Percentiles rank a stretch among this genome's conserved stretches.
These are phyloP conservation scores for Phytophthora podocarpi DNA, from an alignment of 352 stramenopile genomes.

Conservation along the genomic window DNA sequence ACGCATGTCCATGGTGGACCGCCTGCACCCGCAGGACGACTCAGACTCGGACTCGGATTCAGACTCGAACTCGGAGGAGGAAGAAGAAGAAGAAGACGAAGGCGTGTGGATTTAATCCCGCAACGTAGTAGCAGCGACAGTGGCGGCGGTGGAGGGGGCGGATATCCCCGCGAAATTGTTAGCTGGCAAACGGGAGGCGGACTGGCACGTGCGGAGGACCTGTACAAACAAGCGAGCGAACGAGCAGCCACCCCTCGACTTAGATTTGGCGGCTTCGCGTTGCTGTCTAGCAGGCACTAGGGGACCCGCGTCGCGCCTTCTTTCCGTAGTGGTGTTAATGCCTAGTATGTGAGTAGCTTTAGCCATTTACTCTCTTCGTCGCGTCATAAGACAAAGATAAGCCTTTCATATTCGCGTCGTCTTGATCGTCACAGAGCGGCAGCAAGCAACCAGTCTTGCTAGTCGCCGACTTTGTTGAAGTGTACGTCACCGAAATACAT, in stretches of 20 bases:
- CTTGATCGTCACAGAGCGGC: no score
- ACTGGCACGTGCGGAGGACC: slow-evolving; percentile 5
- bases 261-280: slow-evolving; percentile 35
- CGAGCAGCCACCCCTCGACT: slow-evolving; percentile 29
- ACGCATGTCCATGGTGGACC: slow-evolving; percentile 85
- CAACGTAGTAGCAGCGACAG: slow-evolving; percentile 23
- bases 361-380: slow-evolving; percentile 21
- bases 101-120: slow-evolving; percentile 86
- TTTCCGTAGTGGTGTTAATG: slow-evolving; percentile 34
- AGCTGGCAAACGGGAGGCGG: slow-evolving; percentile 23
- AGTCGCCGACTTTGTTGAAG: slow-evolving; percentile 22
- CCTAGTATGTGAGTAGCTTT: slow-evolving; percentile 48
- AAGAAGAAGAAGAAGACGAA: slow-evolving; percentile 71
- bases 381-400: slow-evolving; percentile 35
- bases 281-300: slow-evolving; percentile 23
- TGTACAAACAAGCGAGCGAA: slow-evolving; percentile 31
- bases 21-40: slow-evolving; percentile 75
- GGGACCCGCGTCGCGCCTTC: slow-evolving; percentile 13
- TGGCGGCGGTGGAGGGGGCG: neutral
- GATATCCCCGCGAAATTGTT: slow-evolving; percentile 3
- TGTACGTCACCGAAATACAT: slow-evolving; percentile 8
- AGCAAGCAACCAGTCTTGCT: no score
- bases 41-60: slow-evolving; percentile 79
- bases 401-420: slow-evolving; percentile 27
- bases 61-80: slow-evolving; percentile 59